Percentiles rank a stretch among this genome's conserved stretches.
Evolutionary conservation across 2,329 filamentous ascomycete species (phyloP).

Genomic region (Alternaria alternata): DNA sequence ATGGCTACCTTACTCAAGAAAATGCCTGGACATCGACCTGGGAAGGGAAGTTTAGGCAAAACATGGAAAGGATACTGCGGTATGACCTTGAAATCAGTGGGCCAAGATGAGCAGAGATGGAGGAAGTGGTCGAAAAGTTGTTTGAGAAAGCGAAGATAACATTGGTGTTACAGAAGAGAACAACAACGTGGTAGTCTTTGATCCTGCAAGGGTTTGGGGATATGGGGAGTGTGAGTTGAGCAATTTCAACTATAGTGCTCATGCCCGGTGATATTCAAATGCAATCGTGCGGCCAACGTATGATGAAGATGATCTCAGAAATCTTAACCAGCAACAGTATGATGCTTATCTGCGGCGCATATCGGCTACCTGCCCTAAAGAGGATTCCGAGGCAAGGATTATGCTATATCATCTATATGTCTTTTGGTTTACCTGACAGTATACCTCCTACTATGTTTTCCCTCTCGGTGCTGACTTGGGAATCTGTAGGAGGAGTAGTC

Average conservation of each 20-base stretch:
- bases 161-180: not conserved
- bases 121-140: not conserved
- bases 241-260: too few relatives aligned
- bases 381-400: not conserved
- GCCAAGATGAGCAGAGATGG: not conserved
- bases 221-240: not conserved
- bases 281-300: not conserved
- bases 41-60: fast-evolving
- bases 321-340: not conserved
- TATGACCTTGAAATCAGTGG: not conserved
- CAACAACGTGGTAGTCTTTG: not conserved
- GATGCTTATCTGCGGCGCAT: not conserved
- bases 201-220: not conserved
- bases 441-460: too few relatives aligned
- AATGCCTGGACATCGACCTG: not conserved
- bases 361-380: not conserved
- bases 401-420: not conserved
- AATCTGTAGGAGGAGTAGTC: not conserved
- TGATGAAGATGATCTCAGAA: not conserved
- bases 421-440: too few relatives aligned
- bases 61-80: not conserved
- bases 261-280: too few relatives aligned
- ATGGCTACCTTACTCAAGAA: not conserved
- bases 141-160: not conserved
- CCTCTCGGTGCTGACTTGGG: not conserved